Evolutionary conservation across 306 rosid genomes (phyloP), one percentile per base, ranked within the genome.

Genomic region (Rosa persica): DNA sequence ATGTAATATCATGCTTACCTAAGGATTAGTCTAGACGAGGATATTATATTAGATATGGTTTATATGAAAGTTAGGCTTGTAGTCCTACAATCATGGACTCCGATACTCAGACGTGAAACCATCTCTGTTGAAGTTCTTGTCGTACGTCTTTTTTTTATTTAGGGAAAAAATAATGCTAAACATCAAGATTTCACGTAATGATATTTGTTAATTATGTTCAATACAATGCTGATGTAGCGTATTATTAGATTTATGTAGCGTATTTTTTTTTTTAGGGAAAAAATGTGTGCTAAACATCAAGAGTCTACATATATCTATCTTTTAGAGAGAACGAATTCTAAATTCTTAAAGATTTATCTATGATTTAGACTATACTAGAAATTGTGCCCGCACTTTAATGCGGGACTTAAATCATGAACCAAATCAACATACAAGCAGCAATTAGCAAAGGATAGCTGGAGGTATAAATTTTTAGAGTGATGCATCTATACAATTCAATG

Each of bases 91-190:
- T 71, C 65, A 62, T 30, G 66, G 70, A 7, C 20, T 27, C 81
- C 75, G 70, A 70, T 27, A 62, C 34, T 61, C 58, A 55, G 71
- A 60, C 81, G 48, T 61, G 72, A 61, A 46, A 38, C 55, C 76
- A 46, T 61, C 27, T 60, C 2, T 11, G 67, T 27, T 60, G 39
- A 25, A 27, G 66, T 60, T 27, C 67, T 58, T 52, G 58, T 52
- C 17, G 54, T 13, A 30, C 36, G 36, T 48, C 4, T 3, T 48
- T 13, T 47, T 7, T 47, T 48, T 12, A 4, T 46, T 46, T 10
- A 12, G 51, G n/a, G 57, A 19, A 19, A 52, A 7, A 7, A 6
- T 19, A 52, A 52, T 52, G 25, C 25, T 19, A 52, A 52, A 52
- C 60, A 48, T 30, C 36, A 30, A 30, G 36, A 6, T 25, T 52